Percentiles rank a stretch among this genome's conserved stretches.
Evolutionary conservation across 2,329 filamentous ascomycete species (phyloP).

Genomic region (Metarhizium robertsii): DNA sequence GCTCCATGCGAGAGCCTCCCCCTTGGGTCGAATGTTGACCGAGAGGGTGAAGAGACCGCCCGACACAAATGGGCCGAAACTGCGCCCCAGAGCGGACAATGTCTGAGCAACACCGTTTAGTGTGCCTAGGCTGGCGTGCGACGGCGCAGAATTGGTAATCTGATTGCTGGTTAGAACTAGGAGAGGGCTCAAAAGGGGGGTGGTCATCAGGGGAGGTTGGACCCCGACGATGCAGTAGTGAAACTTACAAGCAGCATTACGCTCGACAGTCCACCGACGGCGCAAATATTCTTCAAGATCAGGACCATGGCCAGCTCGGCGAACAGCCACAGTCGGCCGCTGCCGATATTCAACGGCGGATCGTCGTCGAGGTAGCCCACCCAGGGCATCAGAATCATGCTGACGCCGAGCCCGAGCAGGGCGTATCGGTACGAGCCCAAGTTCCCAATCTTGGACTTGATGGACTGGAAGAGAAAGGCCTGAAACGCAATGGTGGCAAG

Average conservation of each 20-base stretch:
- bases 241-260: slow-evolving; percentile 70
- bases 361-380: slow-evolving; percentile 64
- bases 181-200: not conserved
- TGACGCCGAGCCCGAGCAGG: slow-evolving; percentile 68
- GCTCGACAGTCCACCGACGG: slow-evolving; percentile 82
- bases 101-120: slow-evolving; percentile 93
- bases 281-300: slow-evolving; percentile 80
- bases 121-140: slow-evolving; percentile 75
- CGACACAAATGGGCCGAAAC: slow-evolving; percentile 79
- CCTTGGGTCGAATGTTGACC: slow-evolving; percentile 63
- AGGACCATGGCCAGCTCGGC: slow-evolving; percentile 71
- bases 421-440: slow-evolving; percentile 73
- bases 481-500: slow-evolving; percentile 85
- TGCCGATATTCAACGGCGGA: slow-evolving; percentile 46
- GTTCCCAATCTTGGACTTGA: slow-evolving; percentile 76
- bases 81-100: slow-evolving; percentile 80
- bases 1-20: slow-evolving; percentile 78
- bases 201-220: too few species aligned
- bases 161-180: slow-evolving; percentile 22
- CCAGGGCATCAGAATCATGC: slow-evolving; percentile 83
- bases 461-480: slow-evolving; percentile 68
- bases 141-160: slow-evolving; percentile 91
- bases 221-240: too few species aligned
- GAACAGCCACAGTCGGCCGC: slow-evolving; percentile 64
- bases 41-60: slow-evolving; percentile 79